Evolutionary conservation across 176 grass and related monocot species (phyloP).

Genomic region (Oryza brachyantha): DNA sequence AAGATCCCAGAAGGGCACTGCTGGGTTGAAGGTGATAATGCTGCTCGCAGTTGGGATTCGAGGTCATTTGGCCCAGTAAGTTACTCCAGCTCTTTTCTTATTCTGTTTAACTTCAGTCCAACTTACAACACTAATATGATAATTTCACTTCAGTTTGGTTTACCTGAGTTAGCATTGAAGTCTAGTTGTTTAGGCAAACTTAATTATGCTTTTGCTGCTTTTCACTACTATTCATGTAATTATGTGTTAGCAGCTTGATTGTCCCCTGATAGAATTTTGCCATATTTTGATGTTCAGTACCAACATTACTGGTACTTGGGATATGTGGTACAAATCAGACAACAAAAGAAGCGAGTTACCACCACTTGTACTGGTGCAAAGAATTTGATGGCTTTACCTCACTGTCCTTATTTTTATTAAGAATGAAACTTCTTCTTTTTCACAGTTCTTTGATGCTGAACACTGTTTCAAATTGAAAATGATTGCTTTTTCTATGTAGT

Average conservation of each 20-base stretch:
- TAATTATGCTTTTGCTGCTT: neutral
- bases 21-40: slow-evolving; percentile 97
- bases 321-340: neutral
- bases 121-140: neutral
- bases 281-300: neutral
- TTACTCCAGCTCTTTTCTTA: neutral
- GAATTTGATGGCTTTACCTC: neutral
- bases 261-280: neutral
- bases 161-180: neutral
- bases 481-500: neutral
- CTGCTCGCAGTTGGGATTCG: slow-evolving; percentile 69
- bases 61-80: slow-evolving; percentile 78
- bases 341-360: neutral
- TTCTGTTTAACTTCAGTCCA: neutral
- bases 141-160: neutral
- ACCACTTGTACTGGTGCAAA: neutral
- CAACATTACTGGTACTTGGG: neutral
- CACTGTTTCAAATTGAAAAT: neutral
- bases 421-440: neutral
- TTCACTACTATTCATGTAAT: neutral
- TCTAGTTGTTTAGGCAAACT: neutral
- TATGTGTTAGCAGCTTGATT: neutral
- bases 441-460: neutral
- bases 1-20: slow-evolving; percentile 80
- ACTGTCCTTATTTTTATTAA: neutral